A percentile compares a stretch with the other conserved stretches of the same genome.
These are phyloP conservation scores for Penicillium frequentans DNA, from an alignment of 2,329 filamentous ascomycete genomes.

Conservation along the genomic window DNA sequence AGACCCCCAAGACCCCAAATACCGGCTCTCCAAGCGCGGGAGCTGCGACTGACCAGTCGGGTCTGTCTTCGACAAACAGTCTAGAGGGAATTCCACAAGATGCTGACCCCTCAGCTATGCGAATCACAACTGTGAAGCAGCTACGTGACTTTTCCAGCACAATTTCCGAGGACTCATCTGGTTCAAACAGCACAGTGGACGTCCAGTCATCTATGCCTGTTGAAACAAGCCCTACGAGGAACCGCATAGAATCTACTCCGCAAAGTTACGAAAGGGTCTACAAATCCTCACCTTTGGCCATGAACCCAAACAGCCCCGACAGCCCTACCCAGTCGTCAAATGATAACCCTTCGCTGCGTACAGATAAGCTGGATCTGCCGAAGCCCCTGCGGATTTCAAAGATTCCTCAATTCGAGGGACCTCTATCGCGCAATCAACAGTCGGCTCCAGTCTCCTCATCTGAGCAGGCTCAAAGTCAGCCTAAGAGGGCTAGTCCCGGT, in stretches of 20 bases:
- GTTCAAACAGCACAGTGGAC: not conserved
- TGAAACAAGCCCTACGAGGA: not conserved
- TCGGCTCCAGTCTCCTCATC: not conserved
- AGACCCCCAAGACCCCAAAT: not conserved
- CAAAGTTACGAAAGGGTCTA: constrained; percentile 20
- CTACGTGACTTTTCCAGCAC: constrained; percentile 3
- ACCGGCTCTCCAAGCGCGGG: not conserved
- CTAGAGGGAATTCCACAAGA: not conserved
- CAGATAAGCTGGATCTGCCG: not conserved
- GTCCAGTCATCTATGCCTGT: not conserved
- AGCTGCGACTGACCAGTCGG: not conserved
- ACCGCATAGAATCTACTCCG: not conserved
- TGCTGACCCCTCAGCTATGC: not conserved
- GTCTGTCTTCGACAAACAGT: not conserved
- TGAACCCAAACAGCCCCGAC: constrained; percentile 20
- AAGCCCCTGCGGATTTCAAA: constrained; percentile 4
- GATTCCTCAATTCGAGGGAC: constrained; percentile 4
- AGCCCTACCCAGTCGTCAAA: constrained; percentile 3
- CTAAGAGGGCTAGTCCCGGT: not conserved
- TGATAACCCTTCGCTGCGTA: not conserved
- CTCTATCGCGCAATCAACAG: constrained; percentile 5
- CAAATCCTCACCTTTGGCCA: constrained; percentile 35
- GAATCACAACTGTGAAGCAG: constrained; percentile 4
- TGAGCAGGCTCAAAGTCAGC: not conserved
- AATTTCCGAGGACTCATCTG: not conserved